Evolutionary conservation across 2,329 filamentous ascomycete species (phyloP), one percentile per base, ranked within the genome.

Genomic region (Ustulina deusta): DNA sequence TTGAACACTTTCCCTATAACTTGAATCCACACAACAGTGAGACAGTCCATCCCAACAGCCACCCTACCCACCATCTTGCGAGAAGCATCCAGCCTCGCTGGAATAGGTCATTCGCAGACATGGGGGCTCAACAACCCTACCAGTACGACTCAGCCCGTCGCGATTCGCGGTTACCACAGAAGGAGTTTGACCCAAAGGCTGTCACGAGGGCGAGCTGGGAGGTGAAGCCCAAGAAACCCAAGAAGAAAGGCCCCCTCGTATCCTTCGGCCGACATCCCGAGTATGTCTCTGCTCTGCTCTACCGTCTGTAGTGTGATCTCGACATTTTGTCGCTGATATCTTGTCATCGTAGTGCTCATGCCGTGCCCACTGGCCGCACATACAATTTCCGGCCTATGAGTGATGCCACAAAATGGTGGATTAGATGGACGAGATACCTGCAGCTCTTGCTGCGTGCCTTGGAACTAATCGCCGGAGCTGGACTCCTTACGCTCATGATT

Each of bases 251-350:
- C 0, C 94, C 93, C 13, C 82, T 97, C 71, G 82, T 97, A 70
- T 87, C 91, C 67, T 91, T 97, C 84, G 96, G 97, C 79, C 86
- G 88, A 65, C 94, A 97, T 79, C 94, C 94, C 1, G 94, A 97
- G 91, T 93, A 85, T 76, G 89, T 82, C 6, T 58, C 27, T 48
- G 1, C 7, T 29, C 42, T 32, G 54, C 10, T 59, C 25, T 58
- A n/a, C 40, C 38, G 44, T 61, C 17, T 38, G 22, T 27, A 17
- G 25, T 25, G n/a, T 54, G 36, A 9, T 34, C 38, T 36, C 42
- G 42, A 49, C 11, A 13, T 38, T 25, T 13, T 36, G 34, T 61
- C 64, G 51, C 63, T 67, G 32, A 69, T 32, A n/a, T 54, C 32
- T 20, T 27, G 15, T 58, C 15, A 20, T 40, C 40, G 51, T 62